Evolutionary conservation across 495 filamentous ascomycete genomes (phyloP), one percentile per base, ranked within the genome.

Genomic region (Haplographium delicatum): DNA sequence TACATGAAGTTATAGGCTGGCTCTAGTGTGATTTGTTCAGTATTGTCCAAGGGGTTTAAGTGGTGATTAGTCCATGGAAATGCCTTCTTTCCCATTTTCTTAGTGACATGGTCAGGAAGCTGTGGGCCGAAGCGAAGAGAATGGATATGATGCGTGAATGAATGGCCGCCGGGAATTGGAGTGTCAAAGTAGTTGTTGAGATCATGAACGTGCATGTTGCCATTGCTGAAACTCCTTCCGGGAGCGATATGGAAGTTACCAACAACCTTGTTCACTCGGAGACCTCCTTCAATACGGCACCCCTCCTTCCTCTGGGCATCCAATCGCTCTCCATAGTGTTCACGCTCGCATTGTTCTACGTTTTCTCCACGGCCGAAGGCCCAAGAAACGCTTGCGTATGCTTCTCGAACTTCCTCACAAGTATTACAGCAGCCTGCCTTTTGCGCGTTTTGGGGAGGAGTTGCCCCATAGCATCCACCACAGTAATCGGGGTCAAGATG

Each of bases 221-320:
- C 87, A 62, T 85, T 93, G 58, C 83, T 89, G 76, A 96, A 97
- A 63, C 82, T 89, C 67, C 89, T 84, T 61, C 93, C 93, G 1
- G 93, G 94, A 1, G 93, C 94, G 59, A 99, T 86, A 69, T 99
- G 93, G 79, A 99, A 99, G 70, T 99, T 99, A 35, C 93, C 93
- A 46, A 97, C 76, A 2, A 99, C 93, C 65, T 98, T 99, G 73
- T 97, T 99, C 37, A 99, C 93, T 24, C 87, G 85, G 52, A 99
- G 76, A 10, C 81, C 84, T 50, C 93, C 93, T 59, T 96, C 91
- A 51, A 99, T 85, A 23, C 95, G 89, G 67, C 93, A 99, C 23
- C 93, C 93, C 64, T 99, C 94, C 13, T 81, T 75, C 20, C 89
- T 80, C 70, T 96, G 91, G 48, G 81, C 82, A 60, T 91, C 85